phyloP scores from a whole-genome alignment of 345 rosid species.

The Murraya paniculata region DNA sequence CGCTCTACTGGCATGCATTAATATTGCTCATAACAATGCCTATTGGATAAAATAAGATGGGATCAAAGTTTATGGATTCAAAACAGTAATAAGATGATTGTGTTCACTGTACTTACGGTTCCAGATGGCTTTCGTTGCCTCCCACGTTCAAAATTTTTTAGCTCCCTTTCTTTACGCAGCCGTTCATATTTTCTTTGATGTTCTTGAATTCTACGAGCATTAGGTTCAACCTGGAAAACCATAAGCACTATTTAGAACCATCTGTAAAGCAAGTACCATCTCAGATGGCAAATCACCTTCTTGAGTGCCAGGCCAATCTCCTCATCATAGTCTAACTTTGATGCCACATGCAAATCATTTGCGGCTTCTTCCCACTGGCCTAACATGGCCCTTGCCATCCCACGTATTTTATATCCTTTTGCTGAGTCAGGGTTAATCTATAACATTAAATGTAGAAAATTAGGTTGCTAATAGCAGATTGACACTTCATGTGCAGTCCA shows the following conservation, averaged over 20 bases:
- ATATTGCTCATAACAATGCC: neutral
- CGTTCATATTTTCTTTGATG: conserved; percentile 73
- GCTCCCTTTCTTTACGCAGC: conserved; percentile 60
- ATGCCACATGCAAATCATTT: conserved; percentile 71
- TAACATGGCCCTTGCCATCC: conserved; percentile 74
- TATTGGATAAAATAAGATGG: neutral
- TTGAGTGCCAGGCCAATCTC: conserved; percentile 62
- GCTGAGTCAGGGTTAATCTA: conserved; percentile 90
- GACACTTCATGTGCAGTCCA: neutral
- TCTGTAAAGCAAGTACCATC: neutral
- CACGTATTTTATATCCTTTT: conserved; percentile 79
- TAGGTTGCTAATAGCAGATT: neutral
- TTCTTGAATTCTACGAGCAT: conserved; percentile 66
- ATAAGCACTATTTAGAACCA: conserved; percentile 11
- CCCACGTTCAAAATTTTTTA: conserved; percentile 46
- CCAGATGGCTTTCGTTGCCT: conserved; percentile 43
- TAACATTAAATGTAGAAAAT: conserved; percentile 13
- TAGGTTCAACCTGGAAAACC: conserved; percentile 70
- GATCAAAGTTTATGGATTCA: neutral
- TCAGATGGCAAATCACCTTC: conserved; percentile 42
- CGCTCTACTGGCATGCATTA: neutral
- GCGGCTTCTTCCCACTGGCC: conserved; percentile 85
- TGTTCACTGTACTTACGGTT: conserved; percentile 40
- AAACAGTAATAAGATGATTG: neutral
- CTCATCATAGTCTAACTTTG: conserved; percentile 82